Base-by-base conservation (phyloP, 257 asterid species). In the Solanum bulbocastanum region DNA sequence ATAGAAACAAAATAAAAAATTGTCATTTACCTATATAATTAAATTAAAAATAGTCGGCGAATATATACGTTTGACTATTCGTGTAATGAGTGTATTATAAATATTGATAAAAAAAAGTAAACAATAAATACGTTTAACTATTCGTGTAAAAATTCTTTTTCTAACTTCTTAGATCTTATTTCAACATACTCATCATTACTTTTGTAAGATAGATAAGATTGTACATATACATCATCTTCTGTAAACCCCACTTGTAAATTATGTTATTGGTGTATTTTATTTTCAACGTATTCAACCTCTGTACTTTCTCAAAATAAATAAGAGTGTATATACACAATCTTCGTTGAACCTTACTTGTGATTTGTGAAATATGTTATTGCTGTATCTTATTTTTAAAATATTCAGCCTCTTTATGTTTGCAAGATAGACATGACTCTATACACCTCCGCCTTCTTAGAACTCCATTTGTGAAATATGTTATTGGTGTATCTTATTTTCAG, bases 1-100 rank as follows among this genome's bases (percentile, higher is more conserved):
- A 66, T 66, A 4, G 7, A 27, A 65, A 25, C 4, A 65, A 25
- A 62, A 10, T 9, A 9, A 22, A 60, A 23, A 65, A 65, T 1
- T 6, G 0, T 8, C 0, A 0, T 66, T 6, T 14, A 66, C 0
- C 9, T 9, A 25, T 25, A 12, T 66, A 13, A 25, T 25, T 66
- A 66, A 66, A 66, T 5, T 12, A 25, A n/a, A 62, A 65, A 6
- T 66, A 27, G 0, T 2, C 2, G 0, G 0, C 0, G 10, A 1
- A 66, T 66, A 12, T 27, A 27, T 66, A 66, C 10, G 0, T 56
- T 56, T 66, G 35, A 66, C 3, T 56, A 13, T 27, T 14, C 1
- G 35, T 14, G 0, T 65, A n/a, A n/a, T 65, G 2, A n/a, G 33
- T 65, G 33, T n/a, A 65, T 65, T 1, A 65, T n/a, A 25, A 10